Base-by-base conservation (phyloP, 2,329 filamentous ascomycete species). In the Arthroderma sp. region DNA sequence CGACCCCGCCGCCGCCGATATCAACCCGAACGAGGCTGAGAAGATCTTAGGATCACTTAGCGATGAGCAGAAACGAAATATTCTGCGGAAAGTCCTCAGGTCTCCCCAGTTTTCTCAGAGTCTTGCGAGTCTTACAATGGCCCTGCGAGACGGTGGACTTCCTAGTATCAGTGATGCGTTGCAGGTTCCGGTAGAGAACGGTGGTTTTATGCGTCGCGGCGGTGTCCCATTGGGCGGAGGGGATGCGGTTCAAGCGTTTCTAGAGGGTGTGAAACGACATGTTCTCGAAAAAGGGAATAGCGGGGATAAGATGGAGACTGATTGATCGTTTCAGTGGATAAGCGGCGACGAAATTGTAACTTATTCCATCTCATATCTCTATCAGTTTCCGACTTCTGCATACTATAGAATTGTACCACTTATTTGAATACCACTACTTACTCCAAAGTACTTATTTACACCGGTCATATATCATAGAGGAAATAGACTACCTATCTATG, bases 91-190 rank as follows among this genome's bases (percentile, higher is more conserved):
- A 58, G 87, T 96, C 5, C 68, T 96, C 9, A 78, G 85, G 51
- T 93, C 85, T 52, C 89, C 91, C 11, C 91, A 98, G 59, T 87
- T 98, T 58, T 77, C 79, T 49, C 91, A 96, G 63, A 89, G 86
- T 53, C 66, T 95, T 34, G 77, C 79, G 0, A 91, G 83, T 59
- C 68, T 98, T 54, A 94, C 87, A 0, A 79, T 87, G 64, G 91
- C 91, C 8, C 70, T 98, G 45, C 74, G 87, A 46, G 89, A 96
- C 55, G 91, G 91, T 8, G 91, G 89, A 0, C 66, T 98, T 46
- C 88, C 89, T 4, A 93, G 81, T 54, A 83, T 98, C 51, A 83
- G 86, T 5, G 87, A 94, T 56, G 89, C 88, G 3, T 69, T 98
- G 34, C 77, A 80, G 5, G 76, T 96, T 47, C 78, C 79, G 53